Percentiles rank a stretch among this genome's conserved stretches.
These are phyloP conservation scores for Globisporangium abappressorium DNA, from an alignment of 352 stramenopile species.

Conservation along the genomic window DNA sequence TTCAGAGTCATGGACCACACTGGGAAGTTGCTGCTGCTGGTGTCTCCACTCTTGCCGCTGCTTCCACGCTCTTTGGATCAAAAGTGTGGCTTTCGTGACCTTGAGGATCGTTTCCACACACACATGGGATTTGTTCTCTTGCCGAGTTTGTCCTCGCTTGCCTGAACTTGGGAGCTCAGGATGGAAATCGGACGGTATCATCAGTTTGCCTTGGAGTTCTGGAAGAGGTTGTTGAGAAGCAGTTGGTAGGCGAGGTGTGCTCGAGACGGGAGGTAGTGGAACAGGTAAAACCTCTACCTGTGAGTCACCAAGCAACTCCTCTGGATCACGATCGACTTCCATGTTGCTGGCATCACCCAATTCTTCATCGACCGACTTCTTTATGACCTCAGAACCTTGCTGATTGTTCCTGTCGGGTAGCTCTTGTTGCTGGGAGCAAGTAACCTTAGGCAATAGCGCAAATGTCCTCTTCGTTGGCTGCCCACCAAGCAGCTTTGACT, in stretches of 20 bases:
- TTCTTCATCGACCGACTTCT: neutral
- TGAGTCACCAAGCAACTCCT: neutral
- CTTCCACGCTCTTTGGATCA: slow-evolving; percentile 2
- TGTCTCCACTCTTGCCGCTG: neutral
- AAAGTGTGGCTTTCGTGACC: neutral
- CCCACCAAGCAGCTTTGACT: slow-evolving; percentile 29
- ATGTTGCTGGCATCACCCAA: neutral
- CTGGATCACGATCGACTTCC: neutral
- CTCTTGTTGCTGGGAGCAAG: neutral
- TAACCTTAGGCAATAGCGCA: neutral
- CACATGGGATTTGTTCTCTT: neutral
- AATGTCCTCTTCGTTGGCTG: neutral
- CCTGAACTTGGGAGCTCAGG: neutral
- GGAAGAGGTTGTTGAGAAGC: neutral
- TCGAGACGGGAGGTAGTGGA: neutral
- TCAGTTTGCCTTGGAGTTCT: neutral
- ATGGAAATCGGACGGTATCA: neutral
- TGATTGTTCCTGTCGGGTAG: neutral
- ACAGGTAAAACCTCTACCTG: neutral
- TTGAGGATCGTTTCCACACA: neutral
- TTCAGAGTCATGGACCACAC: neutral
- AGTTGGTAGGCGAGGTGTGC: neutral
- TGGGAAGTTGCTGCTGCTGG: neutral
- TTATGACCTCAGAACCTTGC: neutral
- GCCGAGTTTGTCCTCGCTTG: neutral